phyloP scores from a whole-genome alignment of 768 basidiomycete species.

The Boletus subcaerulescens region DNA sequence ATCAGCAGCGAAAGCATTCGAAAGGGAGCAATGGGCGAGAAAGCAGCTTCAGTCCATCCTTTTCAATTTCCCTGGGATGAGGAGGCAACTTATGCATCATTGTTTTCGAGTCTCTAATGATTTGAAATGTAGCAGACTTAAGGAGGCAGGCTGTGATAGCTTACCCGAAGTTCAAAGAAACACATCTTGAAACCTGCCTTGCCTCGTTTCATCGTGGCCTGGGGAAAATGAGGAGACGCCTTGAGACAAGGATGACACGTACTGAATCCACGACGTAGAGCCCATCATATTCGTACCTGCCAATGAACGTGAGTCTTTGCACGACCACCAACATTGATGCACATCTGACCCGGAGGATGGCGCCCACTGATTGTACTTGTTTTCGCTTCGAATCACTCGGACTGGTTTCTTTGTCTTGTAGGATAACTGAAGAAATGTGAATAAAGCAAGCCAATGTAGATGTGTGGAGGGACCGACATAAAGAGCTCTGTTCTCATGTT shows the following conservation, averaged over 20 bases:
- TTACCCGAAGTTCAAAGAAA: conserved; percentile 27
- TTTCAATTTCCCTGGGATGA: conserved; percentile 4
- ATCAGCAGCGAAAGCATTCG: too few species aligned
- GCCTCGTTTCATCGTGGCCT: conserved; percentile 18
- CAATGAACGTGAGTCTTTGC: not conserved
- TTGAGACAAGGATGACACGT: not conserved
- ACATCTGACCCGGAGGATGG: not conserved
- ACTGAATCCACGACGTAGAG: conserved; percentile 30
- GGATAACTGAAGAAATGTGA: conserved; percentile 28
- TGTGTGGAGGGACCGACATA: conserved; percentile 3
- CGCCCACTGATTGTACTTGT: conserved; percentile 11
- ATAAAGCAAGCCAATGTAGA: not conserved
- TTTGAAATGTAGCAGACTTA: not conserved
- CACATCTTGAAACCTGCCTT: conserved; percentile 25
- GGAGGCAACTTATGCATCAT: not conserved
- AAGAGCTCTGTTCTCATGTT: conserved; percentile 20
- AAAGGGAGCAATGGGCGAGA: too few species aligned
- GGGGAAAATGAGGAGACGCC: conserved; percentile 2
- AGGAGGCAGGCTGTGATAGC: not conserved
- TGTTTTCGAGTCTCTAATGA: conserved; percentile 16
- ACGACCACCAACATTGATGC: not conserved
- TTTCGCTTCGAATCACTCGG: conserved; percentile 37
- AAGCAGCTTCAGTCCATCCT: conserved; percentile 1
- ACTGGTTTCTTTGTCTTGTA: conserved; percentile 29
- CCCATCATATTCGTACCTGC: conserved; percentile 33